Base-by-base conservation (phyloP, 257 asterid species). In the Scutellaria baicalensis region DNA sequence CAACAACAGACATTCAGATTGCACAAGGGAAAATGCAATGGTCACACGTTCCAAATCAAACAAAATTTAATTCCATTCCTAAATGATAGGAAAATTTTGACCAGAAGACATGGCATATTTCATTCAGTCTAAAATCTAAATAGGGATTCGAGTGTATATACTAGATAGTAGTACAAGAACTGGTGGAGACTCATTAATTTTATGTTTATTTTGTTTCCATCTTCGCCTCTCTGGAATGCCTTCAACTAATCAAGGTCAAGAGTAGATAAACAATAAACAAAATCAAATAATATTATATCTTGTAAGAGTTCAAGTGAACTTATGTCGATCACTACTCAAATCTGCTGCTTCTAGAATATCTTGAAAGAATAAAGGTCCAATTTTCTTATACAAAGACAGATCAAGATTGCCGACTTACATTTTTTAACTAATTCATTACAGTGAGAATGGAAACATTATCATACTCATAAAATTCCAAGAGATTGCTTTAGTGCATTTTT, bases 1-100 rank as follows among this genome's bases (percentile, higher is more conserved):
- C 64, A 40, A 48, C 42, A 57, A 27, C 12, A 39, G 63, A 14
- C n/a, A 6, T 70, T 70, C 47, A 38, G 75, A 74, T 38, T 52
- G 72, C 62, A 65, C 68, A 66, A 62, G 38, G 40, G 61, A 59
- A 59, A 68, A 48, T 59, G 68, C 71, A 61, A 39, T 38, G 38
- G 31, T 27, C 68, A 60, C 63, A 49, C 12, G 27, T 49, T 14
- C 10, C 21, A 65, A 45, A 31, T 16, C 48, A 47, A 59, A n/a
- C 8, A 49, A 49, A 59, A 39, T 18, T 43, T 42, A 18, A 57
- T 16, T 17, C 31, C 16, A 33, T 5, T 40, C 48, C 59, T 35
- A 44, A 58, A 65, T 73, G 57, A 39, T 36, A 36, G 58, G 31
- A 48, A 65, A 66, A 56, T 17, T n/a, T 51, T 38, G 47, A 50